Evolutionary conservation across 331 rosid species (phyloP).

Genomic region (Pyracantha coccinea): DNA sequence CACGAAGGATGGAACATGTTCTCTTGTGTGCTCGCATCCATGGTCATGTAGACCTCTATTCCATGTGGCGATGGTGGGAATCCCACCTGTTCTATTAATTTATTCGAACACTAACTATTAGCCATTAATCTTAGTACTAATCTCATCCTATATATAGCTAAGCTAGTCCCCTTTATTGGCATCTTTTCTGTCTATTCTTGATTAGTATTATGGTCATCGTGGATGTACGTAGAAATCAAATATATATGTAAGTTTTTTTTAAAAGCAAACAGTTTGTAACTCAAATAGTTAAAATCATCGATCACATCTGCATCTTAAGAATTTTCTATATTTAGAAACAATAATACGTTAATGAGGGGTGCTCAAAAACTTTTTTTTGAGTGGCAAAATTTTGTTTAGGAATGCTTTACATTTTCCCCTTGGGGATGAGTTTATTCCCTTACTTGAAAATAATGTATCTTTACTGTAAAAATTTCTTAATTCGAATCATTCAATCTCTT

Average conservation of each 20-base stretch:
- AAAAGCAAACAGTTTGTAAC: background rate
- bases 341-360: too few relatives aligned
- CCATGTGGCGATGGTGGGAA: slow-evolving; percentile 39
- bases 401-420: too few relatives aligned
- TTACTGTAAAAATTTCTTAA: too few relatives aligned
- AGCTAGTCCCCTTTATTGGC: slow-evolving; percentile 9
- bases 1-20: background rate
- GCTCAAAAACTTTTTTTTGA: too few relatives aligned
- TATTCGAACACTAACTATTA: slow-evolving; percentile 39
- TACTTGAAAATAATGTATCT: too few relatives aligned
- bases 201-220: background rate
- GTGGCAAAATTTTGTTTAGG: too few relatives aligned
- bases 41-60: background rate
- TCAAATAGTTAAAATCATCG: background rate
- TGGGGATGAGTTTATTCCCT: too few relatives aligned
- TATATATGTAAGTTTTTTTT: background rate
- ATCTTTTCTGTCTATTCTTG: slow-evolving; percentile 8
- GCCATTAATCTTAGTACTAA: slow-evolving; percentile 7
- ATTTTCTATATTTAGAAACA: too few relatives aligned
- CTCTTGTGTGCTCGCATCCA: background rate
- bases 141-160: background rate
- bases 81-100: slow-evolving; percentile 39
- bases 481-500: too few relatives aligned
- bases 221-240: background rate
- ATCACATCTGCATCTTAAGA: background rate